Evolutionary conservation across 2,329 filamentous ascomycete species (phyloP), one percentile per base, ranked within the genome.

Genomic region (Neofusicoccum laricinum): DNA sequence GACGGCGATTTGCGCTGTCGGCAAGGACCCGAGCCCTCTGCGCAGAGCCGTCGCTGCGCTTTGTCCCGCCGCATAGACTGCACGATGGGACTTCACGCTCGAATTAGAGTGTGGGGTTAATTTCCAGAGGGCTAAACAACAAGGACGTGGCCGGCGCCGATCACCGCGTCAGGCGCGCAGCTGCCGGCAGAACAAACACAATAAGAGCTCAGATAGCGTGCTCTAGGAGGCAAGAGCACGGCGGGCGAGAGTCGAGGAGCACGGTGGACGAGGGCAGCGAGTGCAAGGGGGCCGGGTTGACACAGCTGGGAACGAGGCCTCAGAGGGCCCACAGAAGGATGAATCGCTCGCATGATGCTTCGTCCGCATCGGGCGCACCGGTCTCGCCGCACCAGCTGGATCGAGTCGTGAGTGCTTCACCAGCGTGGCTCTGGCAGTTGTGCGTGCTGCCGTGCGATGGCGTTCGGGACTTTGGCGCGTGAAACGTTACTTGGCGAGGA

Each of bases 291-390:
- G 25, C 25, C 7, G 25, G 25, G 4, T 30, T 30, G 25, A 30
- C 25, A 30, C 25, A 30, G 25, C 25, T 30, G 25, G 25, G 25
- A 30, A 30, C 25, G 25, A 30, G 25, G 25, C 25, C 25, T 30
- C 25, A 30, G 25, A 15, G 55, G 55, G n/a, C 34, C 55, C 55
- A 59, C 55, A 15, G 55, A 59, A 46, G 41, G 55, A 59, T 48
- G 55, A 59, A 45, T 46, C 41, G 55, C 38, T 59, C 55, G 55
- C 55, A 59, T 59, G 55, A 59, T 59, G 41, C 55, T 46, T 46
- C 55, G 55, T 21, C 55, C 55, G 55, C 40, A 17, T 59, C 30
- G 40, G 55, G 41, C 15, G 55, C n/a, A 34, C 15, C 53, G 38
- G 53, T 45, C 40, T 58, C 21, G 53, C 38, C 7, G 40, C 53